These are phyloP conservation scores for Salix koriyanagi DNA, from an alignment of 345 rosid species.

Conservation along the genomic window DNA sequence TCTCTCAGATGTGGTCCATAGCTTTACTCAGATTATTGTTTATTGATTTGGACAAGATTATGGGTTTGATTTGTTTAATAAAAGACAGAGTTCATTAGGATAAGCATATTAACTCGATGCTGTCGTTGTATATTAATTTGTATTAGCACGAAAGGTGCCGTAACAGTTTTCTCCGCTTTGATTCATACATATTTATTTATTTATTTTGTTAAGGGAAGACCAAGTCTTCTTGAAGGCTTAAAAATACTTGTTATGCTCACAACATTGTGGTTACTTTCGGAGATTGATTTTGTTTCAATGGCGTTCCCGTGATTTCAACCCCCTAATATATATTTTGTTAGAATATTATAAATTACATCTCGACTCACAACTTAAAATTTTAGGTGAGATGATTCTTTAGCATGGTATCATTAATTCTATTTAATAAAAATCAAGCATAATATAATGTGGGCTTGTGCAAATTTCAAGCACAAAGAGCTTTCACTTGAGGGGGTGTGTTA, in stretches of 20 bases:
- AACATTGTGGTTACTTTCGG: no score
- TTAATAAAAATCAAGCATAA: no score
- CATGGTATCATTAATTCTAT: no score
- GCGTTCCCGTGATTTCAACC: constrained; percentile 22
- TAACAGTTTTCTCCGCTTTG: constrained; percentile 19
- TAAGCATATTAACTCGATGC: not conserved
- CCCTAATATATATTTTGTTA: not conserved
- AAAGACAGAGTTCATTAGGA: constrained; percentile 20
- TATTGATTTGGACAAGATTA: constrained; percentile 18
- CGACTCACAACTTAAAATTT: rapidly evolving
- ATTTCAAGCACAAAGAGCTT: no score
- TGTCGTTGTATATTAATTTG: not conserved
- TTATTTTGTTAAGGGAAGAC: constrained; percentile 14
- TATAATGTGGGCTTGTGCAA: no score
- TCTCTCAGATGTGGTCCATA: constrained; percentile 38
- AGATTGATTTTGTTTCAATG: not conserved
- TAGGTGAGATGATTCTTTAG: no score
- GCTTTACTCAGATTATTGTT: constrained; percentile 5
- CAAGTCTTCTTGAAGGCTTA: constrained; percentile 27
- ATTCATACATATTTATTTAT: not conserved
- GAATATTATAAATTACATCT: no score
- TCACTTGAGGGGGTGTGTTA: no score
- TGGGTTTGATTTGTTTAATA: constrained; percentile 26
- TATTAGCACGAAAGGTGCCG: constrained; percentile 22
- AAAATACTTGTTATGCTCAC: constrained; percentile 4